Conservation (phyloP, 805 yeast species). For the Myxozyma nipponensis region DNA sequence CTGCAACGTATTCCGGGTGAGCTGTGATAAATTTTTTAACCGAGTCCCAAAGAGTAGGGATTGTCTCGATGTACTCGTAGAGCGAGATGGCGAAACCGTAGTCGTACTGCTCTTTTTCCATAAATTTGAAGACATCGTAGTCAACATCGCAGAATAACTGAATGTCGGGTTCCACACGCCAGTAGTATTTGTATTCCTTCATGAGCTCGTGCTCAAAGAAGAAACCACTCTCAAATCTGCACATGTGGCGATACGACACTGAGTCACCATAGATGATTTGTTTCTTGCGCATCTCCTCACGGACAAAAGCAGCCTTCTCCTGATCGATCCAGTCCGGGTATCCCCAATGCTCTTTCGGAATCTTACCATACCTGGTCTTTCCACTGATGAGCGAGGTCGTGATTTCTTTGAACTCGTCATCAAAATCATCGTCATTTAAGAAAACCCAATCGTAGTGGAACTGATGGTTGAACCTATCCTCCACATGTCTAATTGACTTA, state of each 20-base stretch:
- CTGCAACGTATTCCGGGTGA: constrained; percentile 56
- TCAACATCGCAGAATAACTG: constrained; percentile 71
- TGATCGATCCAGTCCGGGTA: constrained; percentile 77
- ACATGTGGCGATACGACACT: constrained; percentile 82
- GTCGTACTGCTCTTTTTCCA: constrained; percentile 67
- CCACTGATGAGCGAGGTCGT: constrained; percentile 61
- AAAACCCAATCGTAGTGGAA: constrained; percentile 91
- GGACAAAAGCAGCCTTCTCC: constrained; percentile 59
- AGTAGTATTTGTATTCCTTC: constrained; percentile 73
- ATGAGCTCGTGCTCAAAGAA: constrained; percentile 70
- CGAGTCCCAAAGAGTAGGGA: constrained; percentile 71
- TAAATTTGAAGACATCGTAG: constrained; percentile 74
- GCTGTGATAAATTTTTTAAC: constrained; percentile 59
- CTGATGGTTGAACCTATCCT: constrained; percentile 72
- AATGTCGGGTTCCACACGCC: constrained; percentile 89
- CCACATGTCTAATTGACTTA: constrained; percentile 63
- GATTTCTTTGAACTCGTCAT: constrained; percentile 60
- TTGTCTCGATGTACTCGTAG: constrained; percentile 66
- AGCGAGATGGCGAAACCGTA: constrained; percentile 76
- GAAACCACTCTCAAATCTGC: constrained; percentile 81
- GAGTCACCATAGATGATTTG: constrained; percentile 70
- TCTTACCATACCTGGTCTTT: constrained; percentile 61
- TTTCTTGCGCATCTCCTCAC: constrained; percentile 53
- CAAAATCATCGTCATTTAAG: constrained; percentile 73
- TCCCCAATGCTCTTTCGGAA: constrained; percentile 81